Percentiles rank a stretch among this genome's conserved stretches.
phyloP scores from a whole-genome alignment of 192 early-diverging fungal species.

The Dissophora ornata region DNA sequence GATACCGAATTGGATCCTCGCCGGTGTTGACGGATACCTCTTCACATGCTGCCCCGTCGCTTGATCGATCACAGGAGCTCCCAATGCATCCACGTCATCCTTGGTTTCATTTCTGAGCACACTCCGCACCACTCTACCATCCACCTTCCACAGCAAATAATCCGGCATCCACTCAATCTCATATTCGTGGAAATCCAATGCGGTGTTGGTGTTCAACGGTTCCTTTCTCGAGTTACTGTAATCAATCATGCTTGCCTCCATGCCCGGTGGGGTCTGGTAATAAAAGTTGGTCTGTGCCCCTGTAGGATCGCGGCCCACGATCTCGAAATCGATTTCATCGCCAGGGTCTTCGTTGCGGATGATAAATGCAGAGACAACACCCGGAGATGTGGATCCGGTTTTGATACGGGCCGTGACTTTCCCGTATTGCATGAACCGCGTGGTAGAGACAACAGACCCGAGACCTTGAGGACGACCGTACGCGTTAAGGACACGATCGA shows the following conservation, averaged over 20 bases:
- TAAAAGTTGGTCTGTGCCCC: conserved; percentile 75
- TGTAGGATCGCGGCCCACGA: conserved; percentile 61
- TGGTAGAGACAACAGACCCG: conserved; percentile 66
- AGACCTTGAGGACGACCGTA: conserved; percentile 64
- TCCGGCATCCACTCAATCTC: conserved; percentile 71
- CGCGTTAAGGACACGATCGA: conserved; percentile 22
- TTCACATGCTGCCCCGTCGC: conserved; percentile 21
- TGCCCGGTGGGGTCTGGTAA: conserved; percentile 42
- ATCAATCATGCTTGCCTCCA: conserved; percentile 58
- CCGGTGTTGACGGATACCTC: conserved; percentile 64
- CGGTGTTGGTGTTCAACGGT: conserved; percentile 49
- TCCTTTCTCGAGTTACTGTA: conserved; percentile 64
- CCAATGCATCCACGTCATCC: conserved; percentile 12
- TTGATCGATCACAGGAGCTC: conserved; percentile 1
- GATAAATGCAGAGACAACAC: conserved; percentile 72
- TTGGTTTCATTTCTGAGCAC: conserved; percentile 48
- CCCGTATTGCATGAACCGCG: conserved; percentile 70
- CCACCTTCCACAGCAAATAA: conserved; percentile 60
- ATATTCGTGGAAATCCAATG: conserved; percentile 60
- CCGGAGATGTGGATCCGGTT: conserved; percentile 59
- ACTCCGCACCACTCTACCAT: conserved; percentile 58
- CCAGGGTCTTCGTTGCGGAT: conserved; percentile 41
- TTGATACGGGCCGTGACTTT: conserved; percentile 64
- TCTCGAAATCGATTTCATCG: conserved; percentile 78
- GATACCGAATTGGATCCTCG: conserved; percentile 67